Evolutionary conservation across 768 basidiomycete genomes (phyloP).

Genomic region (Glaciozyma martinii): DNA sequence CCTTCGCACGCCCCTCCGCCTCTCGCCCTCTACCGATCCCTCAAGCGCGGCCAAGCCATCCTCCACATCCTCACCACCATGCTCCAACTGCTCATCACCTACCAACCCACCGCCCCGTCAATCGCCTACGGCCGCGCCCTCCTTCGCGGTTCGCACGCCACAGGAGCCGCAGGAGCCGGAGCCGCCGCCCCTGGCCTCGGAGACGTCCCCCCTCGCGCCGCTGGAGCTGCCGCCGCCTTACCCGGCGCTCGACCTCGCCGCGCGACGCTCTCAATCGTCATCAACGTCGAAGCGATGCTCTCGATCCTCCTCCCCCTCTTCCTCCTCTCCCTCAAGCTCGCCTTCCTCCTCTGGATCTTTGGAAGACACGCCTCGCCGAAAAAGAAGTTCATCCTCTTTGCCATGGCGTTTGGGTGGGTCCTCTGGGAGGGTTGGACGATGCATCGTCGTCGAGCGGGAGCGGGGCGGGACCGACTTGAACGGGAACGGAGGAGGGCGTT

Average conservation of each 20-base stretch:
- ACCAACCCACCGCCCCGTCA: slow-evolving; percentile 7
- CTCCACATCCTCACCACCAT: slow-evolving; percentile 17
- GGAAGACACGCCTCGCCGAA: slow-evolving; percentile 26
- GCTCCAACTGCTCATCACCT: slow-evolving; percentile 26
- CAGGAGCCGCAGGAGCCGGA: background rate
- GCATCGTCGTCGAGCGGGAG: slow-evolving; percentile 5
- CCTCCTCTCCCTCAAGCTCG: slow-evolving; percentile 32
- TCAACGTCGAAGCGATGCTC: slow-evolving; percentile 33
- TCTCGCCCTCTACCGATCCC: background rate
- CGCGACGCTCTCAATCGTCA: slow-evolving; percentile 23
- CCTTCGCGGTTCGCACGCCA: background rate
- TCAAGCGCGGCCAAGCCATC: slow-evolving; percentile 14
- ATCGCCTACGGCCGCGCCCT: slow-evolving; percentile 20
- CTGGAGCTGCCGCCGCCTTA: background rate
- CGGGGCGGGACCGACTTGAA: slow-evolving; percentile 11
- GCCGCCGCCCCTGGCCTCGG: background rate
- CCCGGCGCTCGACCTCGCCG: background rate
- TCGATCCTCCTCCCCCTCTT: slow-evolving; percentile 29
- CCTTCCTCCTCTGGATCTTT: slow-evolving; percentile 33
- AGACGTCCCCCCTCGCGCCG: background rate
- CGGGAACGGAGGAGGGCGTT: background rate
- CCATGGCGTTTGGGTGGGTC: slow-evolving; percentile 28
- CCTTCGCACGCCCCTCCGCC: background rate
- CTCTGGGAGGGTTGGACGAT: slow-evolving; percentile 26
- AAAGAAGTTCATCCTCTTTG: slow-evolving; percentile 22